Evolutionary conservation across 164 flowering plant genomes (phyloP).

Genomic region (Kingdonia uniflora): DNA sequence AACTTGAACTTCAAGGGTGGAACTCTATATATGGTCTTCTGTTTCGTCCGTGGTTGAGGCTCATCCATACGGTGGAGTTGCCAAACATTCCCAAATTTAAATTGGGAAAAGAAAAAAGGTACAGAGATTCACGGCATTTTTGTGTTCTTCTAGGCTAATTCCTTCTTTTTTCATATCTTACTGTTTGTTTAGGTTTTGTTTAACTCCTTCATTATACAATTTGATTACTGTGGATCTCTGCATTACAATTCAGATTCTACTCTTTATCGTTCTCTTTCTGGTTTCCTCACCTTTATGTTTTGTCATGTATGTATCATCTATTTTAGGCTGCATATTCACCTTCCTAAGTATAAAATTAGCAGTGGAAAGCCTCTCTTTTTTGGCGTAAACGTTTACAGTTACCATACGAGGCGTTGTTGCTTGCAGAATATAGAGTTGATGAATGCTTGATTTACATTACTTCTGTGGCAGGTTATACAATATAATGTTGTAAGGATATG

Average conservation of each 20-base stretch:
- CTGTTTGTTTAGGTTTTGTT: not conserved
- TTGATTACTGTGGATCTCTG: conserved; percentile 10
- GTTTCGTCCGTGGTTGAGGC: conserved; percentile 13
- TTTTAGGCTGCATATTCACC: too few species aligned
- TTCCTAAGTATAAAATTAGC: too few species aligned
- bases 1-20: conserved; percentile 14
- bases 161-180: conserved; percentile 21
- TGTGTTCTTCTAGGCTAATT: conserved; percentile 19
- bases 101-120: conserved; percentile 10
- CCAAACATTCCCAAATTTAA: conserved; percentile 2
- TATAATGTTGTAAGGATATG: not conserved
- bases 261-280: conserved; percentile 4
- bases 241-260: conserved; percentile 11
- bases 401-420: too few species aligned
- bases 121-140: conserved; percentile 23
- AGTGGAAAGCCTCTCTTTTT: too few species aligned
- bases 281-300: too few species aligned
- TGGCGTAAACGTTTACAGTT: too few species aligned
- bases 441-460: too few species aligned
- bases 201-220: conserved; percentile 12
- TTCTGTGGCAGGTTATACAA: not conserved
- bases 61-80: conserved; percentile 4
- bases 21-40: conserved; percentile 21
- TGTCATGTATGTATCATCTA: too few species aligned
- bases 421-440: too few species aligned